phyloP scores from a whole-genome alignment of 768 basidiomycete species.

The Peribolospora baueri region DNA sequence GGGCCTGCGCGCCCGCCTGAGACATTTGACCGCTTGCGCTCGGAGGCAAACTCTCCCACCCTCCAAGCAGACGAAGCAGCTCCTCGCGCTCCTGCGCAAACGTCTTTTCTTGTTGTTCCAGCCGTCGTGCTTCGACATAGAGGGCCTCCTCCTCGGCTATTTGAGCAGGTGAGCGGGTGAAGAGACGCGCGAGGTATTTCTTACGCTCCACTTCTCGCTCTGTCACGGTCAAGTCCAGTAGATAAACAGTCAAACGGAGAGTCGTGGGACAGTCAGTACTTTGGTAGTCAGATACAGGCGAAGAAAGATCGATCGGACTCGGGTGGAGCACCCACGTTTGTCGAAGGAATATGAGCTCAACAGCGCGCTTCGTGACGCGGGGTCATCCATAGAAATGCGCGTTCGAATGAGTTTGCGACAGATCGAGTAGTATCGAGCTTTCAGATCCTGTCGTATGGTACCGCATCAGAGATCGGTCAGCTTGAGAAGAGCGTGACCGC shows the following conservation, averaged over 20 bases:
- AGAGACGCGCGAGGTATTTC: conserved; percentile 62
- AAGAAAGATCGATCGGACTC: neutral
- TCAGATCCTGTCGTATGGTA: conserved; percentile 41
- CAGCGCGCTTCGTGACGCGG: conserved; percentile 35
- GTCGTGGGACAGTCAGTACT: neutral
- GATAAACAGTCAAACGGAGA: neutral
- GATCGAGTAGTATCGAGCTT: conserved; percentile 78
- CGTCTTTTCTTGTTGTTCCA: conserved; percentile 65
- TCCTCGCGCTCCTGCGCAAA: conserved; percentile 10
- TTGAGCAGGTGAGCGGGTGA: conserved; percentile 64
- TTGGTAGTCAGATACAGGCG: neutral
- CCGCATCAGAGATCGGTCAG: neutral
- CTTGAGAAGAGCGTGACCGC: neutral
- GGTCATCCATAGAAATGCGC: conserved; percentile 63
- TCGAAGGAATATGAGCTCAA: conserved; percentile 61
- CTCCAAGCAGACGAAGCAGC: conserved; percentile 13
- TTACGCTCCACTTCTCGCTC: conserved; percentile 73
- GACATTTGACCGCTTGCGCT: too few species aligned
- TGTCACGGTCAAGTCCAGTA: conserved; percentile 15
- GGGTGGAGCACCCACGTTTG: conserved; percentile 32
- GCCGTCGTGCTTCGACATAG: conserved; percentile 74
- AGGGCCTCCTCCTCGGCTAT: conserved; percentile 87
- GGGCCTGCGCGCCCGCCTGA: too few species aligned
- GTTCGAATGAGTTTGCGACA: conserved; percentile 68
- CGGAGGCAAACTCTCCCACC: conserved; percentile 2